Base-by-base conservation (phyloP, 139 green algal genomes). In the Tetradesmus lagerheimii region DNA sequence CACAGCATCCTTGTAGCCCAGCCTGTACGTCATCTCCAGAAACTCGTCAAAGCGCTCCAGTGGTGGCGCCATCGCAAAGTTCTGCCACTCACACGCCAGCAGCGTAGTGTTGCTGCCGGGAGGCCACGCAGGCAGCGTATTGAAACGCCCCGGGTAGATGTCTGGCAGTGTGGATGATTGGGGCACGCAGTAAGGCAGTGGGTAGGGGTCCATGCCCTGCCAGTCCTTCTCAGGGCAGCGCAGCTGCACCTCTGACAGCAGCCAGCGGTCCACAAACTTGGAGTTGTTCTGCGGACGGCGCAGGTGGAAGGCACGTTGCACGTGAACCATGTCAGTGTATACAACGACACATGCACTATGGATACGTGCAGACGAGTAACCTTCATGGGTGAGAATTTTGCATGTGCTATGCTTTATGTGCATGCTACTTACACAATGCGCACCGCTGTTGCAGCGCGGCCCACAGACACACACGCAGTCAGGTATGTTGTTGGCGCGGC, bases 11-110 rank as follows among this genome's bases (percentile, higher is more conserved):
- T 6, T 41, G 35, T 81, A 81, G 35, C 75, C 75, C 75, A 81
- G n/a, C 23, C 43, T 12, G 9, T 97, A 81, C 35, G 35, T 47
- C 75, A 81, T 41, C 34, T 81, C 75, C 4, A 81, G 27, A n/a
- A 81, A 81, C 3, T 81, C 35, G 14, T 81, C 75, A 39, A 81
- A 35, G 15, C 35, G 35, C 16, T 81, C 75, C 75, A 81, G 16
- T 39, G 75, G 75, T 16, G 75, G 75, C 15, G 75, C 75, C 75
- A 81, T 47, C 15, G 75, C 75, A 81, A 81, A 81, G 75, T 81
- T 81, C n/a, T 81, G 75, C 75, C 75, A 81, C 75, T 81, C 29
- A 18, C 75, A 81, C 18, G 75, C 75, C 34, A 41, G 34, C 75
- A 81, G 35, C 75, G 35, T 41, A 8, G 75, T 81, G n/a, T 41